Base-by-base conservation (phyloP, 2,329 filamentous ascomycete genomes). In the Lomentospora prolificans region DNA sequence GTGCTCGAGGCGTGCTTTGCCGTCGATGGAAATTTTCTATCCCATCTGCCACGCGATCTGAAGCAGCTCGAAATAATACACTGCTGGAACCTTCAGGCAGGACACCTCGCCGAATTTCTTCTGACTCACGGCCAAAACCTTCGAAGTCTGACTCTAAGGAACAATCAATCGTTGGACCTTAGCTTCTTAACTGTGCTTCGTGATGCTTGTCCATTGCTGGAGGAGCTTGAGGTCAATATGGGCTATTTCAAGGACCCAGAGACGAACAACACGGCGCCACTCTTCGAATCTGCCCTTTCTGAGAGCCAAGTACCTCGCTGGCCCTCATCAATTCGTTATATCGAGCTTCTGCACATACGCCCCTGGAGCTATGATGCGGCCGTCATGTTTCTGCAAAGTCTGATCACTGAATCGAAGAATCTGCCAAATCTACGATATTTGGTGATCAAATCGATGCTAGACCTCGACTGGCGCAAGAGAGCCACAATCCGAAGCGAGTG, bases 391-490 rank as follows among this genome's bases (percentile, higher is more conserved):
- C 87, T 96, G 61, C 78, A 81, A 41, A 94, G 89, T 14, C 74
- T 97, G 2, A 79, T 92, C 22, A 78, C 90, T 57, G 82, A 81
- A 52, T 89, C 90, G 0, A 72, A 77, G 1, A 69, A 78, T 2
- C 68, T 97, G 22, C 80, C 77, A 0, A 72, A 82, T 57, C 77
- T 97, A 24, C 84, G 90, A 7, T 75, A 78, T 46, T 72, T 96
- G 9, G 77, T 80, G 1, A 80, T 96, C 61, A 88, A 86, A 63
- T 85, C 86, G 1, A 92, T 90, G 68, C 75, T 96, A 51, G 83
- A 91, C 64, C 80, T 84, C 50, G 84, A 87, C 9, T 96, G 90
- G 89, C 85, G 90, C 59, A 82, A 90, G 64, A 82, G 92, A 44
- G 87, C 87, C 17, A 78, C 79, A n/a, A 85, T 96, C 64, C 81